A percentile compares a stretch with the other conserved stretches of the same genome.
Conservation (phyloP, 768 basidiomycete genomes). For the Auricularia cornea region DNA sequence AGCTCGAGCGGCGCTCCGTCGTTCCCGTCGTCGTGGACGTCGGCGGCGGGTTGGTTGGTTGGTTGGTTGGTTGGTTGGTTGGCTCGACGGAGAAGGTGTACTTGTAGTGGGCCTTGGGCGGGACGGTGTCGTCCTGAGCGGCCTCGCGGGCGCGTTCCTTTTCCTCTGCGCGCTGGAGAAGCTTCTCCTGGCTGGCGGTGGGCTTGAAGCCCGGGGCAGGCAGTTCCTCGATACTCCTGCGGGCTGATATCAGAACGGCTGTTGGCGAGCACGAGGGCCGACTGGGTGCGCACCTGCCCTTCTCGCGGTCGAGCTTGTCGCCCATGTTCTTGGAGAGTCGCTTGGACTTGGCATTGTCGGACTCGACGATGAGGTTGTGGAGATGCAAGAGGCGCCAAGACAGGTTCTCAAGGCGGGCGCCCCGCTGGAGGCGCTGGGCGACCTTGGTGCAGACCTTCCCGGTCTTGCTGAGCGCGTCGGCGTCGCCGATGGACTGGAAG, state of each 20-base stretch:
- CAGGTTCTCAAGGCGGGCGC: conserved; percentile 84
- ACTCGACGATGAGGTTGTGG: conserved; percentile 85
- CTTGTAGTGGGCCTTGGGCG: conserved; percentile 81
- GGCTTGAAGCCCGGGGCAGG: conserved; percentile 76
- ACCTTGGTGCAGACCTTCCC: conserved; percentile 95
- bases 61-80: too few species aligned
- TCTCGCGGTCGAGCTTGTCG: conserved; percentile 89
- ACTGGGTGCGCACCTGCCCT: too few species aligned
- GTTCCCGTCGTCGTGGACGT: conserved; percentile 36
- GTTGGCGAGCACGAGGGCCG: conserved; percentile 40
- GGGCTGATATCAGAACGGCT: not conserved
- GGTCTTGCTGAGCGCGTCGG: conserved; percentile 78
- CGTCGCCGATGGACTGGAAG: conserved; percentile 80
- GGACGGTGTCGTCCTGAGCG: conserved; percentile 52
- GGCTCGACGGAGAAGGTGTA: conserved; percentile 84
- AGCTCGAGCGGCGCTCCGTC: conserved; percentile 11
- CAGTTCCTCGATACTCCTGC: conserved; percentile 76
- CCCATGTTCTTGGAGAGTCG: conserved; percentile 82
- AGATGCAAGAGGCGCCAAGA: conserved; percentile 91
- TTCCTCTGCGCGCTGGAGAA: conserved; percentile 72
- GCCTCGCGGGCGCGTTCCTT: conserved; percentile 71
- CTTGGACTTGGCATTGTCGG: conserved; percentile 83
- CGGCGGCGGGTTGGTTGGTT: conserved; percentile 10
- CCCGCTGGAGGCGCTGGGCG: conserved; percentile 83
- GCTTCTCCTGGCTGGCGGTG: conserved; percentile 70